Conservation (phyloP, 148 eudicot genomes). For the Hydrangea macrophylla region DNA sequence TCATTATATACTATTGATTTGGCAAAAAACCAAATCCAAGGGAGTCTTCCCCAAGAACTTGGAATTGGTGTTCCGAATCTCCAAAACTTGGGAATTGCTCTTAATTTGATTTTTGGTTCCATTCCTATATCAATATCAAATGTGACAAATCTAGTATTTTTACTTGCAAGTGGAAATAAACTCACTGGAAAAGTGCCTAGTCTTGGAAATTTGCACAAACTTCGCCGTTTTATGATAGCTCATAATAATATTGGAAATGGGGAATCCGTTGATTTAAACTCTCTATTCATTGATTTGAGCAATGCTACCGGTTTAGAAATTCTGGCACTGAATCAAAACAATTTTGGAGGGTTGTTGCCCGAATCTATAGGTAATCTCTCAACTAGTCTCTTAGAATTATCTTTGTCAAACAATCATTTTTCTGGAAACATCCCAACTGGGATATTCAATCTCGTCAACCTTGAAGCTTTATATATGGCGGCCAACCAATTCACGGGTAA, state of each 20-base stretch:
- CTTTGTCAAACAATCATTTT: too few relatives aligned
- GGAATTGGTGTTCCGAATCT: not conserved
- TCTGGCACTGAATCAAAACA: slow-evolving; percentile 10
- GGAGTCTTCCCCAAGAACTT: not conserved
- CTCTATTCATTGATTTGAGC: slow-evolving; percentile 22
- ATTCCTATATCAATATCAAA: slow-evolving; percentile 6
- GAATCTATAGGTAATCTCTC: slow-evolving; percentile 20
- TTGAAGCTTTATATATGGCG: not conserved
- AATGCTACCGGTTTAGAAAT: slow-evolving; percentile 18
- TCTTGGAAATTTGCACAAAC: not conserved
- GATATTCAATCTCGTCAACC: slow-evolving; percentile 12
- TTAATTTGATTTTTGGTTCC: not conserved
- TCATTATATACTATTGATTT: not conserved
- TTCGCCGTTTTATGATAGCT: not conserved
- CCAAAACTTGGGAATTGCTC: not conserved
- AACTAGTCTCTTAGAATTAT: not conserved
- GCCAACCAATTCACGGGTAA: slow-evolving; percentile 11
- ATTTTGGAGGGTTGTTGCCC: slow-evolving; percentile 24
- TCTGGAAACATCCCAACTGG: slow-evolving; percentile 25
- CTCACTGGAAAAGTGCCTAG: not conserved
- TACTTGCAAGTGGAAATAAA: not conserved
- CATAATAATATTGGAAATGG: slow-evolving; percentile 18
- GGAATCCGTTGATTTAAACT: slow-evolving; percentile 22
- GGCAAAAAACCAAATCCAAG: not conserved
- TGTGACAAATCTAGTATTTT: not conserved